phyloP scores from a whole-genome alignment of 441 rosid genomes.

The Syzygium malaccense region DNA sequence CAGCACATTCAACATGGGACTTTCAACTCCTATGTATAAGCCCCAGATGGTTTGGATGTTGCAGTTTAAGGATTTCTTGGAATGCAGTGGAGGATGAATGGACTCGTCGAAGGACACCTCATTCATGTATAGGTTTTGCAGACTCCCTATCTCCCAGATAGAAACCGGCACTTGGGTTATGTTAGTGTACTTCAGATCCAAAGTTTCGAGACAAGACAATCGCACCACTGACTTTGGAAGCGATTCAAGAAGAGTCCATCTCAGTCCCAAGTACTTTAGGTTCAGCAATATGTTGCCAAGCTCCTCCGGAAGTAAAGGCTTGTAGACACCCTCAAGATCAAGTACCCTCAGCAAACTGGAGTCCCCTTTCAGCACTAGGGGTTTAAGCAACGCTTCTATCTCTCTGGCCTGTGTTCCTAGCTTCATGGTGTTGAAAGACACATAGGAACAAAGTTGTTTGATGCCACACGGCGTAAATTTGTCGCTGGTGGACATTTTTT shows the following conservation, averaged over 20 bases:
- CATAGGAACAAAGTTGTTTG: not conserved
- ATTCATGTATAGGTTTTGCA: not conserved
- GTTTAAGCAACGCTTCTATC: not conserved
- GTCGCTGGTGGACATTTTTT: not conserved
- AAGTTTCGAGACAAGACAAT: not conserved
- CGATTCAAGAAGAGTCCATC: too few species aligned
- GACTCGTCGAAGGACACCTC: not conserved
- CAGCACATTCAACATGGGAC: not conserved
- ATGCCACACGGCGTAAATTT: accelerated
- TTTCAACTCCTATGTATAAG: accelerated
- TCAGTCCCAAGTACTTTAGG: not conserved
- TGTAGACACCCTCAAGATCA: not conserved
- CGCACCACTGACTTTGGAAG: too few species aligned
- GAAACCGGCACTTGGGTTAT: accelerated
- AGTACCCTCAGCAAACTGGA: not conserved
- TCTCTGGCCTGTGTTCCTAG: not conserved
- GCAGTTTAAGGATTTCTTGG: not conserved
- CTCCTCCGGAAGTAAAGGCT: not conserved
- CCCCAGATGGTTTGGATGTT: not conserved
- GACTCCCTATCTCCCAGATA: not conserved
- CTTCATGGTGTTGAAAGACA: not conserved
- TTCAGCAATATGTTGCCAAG: not conserved
- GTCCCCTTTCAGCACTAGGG: not conserved
- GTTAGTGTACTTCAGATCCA: not conserved
- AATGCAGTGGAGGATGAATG: not conserved